Conservation (phyloP, 768 basidiomycete species). For the Auriscalpium microsporum region DNA sequence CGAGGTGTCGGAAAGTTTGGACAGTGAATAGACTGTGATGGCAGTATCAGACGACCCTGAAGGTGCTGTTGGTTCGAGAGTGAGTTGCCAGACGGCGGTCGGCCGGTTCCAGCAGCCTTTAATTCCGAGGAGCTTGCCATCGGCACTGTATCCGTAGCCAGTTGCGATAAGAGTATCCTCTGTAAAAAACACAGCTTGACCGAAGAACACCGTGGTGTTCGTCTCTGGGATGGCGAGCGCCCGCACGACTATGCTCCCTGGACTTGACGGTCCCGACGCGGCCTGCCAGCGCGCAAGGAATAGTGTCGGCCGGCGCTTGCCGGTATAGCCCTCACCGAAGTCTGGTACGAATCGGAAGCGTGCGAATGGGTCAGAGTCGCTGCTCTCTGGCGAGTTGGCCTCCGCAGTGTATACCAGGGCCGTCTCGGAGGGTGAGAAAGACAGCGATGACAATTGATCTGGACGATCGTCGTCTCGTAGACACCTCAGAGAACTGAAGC, state of each 20-base stretch:
- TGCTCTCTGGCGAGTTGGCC: slow-evolving; percentile 8
- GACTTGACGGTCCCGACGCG: neutral
- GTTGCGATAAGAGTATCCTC: slow-evolving; percentile 18
- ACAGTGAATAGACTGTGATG: neutral
- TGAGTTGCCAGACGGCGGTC: slow-evolving; percentile 20
- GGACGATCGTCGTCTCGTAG: neutral
- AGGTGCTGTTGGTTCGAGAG: slow-evolving; percentile 1
- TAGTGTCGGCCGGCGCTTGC: slow-evolving; percentile 9
- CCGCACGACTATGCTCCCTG: neutral
- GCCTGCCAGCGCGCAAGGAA: slow-evolving; percentile 4
- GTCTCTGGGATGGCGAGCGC: neutral
- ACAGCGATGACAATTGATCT: slow-evolving; percentile 11
- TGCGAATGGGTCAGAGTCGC: slow-evolving; percentile 3
- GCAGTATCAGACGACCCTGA: neutral
- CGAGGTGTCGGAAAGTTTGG: slow-evolving; percentile 7
- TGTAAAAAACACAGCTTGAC: slow-evolving; percentile 10
- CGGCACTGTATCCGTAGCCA: slow-evolving; percentile 19
- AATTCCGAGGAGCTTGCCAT: slow-evolving; percentile 24
- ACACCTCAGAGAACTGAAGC: neutral
- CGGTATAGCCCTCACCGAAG: slow-evolving; percentile 11
- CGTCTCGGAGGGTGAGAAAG: slow-evolving; percentile 12
- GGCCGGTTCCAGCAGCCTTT: slow-evolving; percentile 25
- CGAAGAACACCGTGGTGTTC: slow-evolving; percentile 2
- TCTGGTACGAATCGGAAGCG: slow-evolving; percentile 12
- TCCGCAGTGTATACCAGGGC: slow-evolving; percentile 14